A percentile compares a stretch with the other conserved stretches of the same genome.
phyloP scores from a whole-genome alignment of 2,329 filamentous ascomycete genomes.

The Aspergillus sergii region DNA sequence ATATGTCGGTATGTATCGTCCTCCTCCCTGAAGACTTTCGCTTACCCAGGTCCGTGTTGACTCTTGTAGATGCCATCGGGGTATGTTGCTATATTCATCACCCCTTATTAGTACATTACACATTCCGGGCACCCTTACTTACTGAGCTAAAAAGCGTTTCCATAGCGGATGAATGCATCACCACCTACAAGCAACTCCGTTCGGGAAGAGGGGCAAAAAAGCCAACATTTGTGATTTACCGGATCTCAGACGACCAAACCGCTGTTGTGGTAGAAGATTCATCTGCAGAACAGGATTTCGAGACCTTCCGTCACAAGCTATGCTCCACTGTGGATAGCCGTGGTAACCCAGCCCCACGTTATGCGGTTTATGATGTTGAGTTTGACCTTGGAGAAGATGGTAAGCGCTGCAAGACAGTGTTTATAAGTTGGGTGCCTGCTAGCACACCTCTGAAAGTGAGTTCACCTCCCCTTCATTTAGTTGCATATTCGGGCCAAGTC shows the following conservation, averaged over 20 bases:
- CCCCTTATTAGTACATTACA: not conserved
- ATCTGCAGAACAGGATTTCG: slow-evolving; percentile 36
- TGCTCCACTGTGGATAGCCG: slow-evolving; percentile 28
- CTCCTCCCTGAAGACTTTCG: not conserved
- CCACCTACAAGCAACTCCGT: slow-evolving; percentile 36
- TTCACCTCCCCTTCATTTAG: not conserved
- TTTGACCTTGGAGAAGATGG: slow-evolving; percentile 41
- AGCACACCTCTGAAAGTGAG: slow-evolving; percentile 3
- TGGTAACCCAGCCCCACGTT: slow-evolving; percentile 22
- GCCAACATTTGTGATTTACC: slow-evolving; percentile 54
- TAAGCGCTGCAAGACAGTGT: slow-evolving; percentile 28
- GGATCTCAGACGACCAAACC: slow-evolving; percentile 40
- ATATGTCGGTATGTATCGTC: not conserved
- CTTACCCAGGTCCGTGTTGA: not conserved
- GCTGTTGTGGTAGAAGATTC: slow-evolving; percentile 39
- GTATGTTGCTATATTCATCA: not conserved
- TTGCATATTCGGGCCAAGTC: not conserved
- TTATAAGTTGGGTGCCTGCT: slow-evolving; percentile 7
- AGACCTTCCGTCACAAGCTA: slow-evolving; percentile 18
- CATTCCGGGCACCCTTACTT: not conserved
- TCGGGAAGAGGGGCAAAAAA: slow-evolving; percentile 35
- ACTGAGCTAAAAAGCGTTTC: not conserved
- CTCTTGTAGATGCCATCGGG: slow-evolving; percentile 3
- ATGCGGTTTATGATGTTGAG: slow-evolving; percentile 41
- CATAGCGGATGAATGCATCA: slow-evolving; percentile 30